These are phyloP conservation scores for Psidium friedrichsthalianum DNA, from an alignment of 345 rosid species.

Conservation along the genomic window DNA sequence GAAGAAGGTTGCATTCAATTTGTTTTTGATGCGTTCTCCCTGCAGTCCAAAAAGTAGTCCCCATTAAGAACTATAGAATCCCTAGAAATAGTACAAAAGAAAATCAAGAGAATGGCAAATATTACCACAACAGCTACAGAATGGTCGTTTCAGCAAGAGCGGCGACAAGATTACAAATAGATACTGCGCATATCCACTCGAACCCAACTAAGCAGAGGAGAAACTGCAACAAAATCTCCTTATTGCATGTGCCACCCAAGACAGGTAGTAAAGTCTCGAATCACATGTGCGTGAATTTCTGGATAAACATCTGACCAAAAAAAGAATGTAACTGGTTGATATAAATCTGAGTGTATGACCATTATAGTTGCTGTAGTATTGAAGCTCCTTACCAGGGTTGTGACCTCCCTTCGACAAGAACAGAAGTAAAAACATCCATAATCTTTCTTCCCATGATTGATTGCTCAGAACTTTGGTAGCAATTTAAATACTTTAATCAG, in stretches of 20 bases:
- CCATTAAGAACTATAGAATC: background rate
- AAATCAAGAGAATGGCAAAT: constrained; percentile 4
- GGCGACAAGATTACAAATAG: constrained; percentile 60
- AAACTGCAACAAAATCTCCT: constrained; percentile 38
- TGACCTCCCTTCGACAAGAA: constrained; percentile 37
- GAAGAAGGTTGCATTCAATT: constrained; percentile 69
- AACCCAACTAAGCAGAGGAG: constrained; percentile 60
- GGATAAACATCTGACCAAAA: constrained; percentile 37
- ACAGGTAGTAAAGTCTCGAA: constrained; percentile 49
- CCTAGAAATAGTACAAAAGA: background rate
- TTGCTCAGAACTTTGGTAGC: constrained; percentile 50
- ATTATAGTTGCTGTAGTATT: background rate
- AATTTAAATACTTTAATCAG: constrained; percentile 54
- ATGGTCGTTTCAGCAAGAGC: constrained; percentile 59
- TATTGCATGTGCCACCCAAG: constrained; percentile 31
- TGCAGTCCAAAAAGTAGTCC: constrained; percentile 19
- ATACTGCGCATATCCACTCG: constrained; percentile 48
- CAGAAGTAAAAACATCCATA: constrained; percentile 61
- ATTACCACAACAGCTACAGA: constrained; percentile 56
- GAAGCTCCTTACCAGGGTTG: constrained; percentile 43
- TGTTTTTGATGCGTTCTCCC: constrained; percentile 52
- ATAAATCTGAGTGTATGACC: background rate
- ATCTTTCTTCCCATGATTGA: constrained; percentile 36
- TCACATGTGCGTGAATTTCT: constrained; percentile 45
- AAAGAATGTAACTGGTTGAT: background rate